phyloP scores from a whole-genome alignment of 768 basidiomycete species.

The Tricholoma flavovirens region DNA sequence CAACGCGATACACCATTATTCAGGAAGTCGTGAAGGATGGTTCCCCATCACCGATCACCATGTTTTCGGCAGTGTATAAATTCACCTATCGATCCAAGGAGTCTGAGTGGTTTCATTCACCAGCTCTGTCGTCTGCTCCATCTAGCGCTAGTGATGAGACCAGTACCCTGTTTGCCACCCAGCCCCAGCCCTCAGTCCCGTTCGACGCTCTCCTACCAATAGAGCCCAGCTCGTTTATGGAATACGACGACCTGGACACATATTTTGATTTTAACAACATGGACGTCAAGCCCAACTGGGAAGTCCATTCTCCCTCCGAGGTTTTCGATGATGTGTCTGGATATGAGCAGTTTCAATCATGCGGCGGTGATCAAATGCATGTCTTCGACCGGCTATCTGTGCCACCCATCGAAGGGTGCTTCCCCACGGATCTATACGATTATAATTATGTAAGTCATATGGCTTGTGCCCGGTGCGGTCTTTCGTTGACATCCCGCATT shows the following conservation, averaged over 20 bases:
- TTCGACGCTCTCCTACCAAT: slow-evolving; percentile 18
- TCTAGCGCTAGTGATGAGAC: slow-evolving; percentile 3
- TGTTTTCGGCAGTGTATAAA: slow-evolving; percentile 57
- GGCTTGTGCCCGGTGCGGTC: neutral
- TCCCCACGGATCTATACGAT: slow-evolving; percentile 24
- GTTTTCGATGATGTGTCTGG: slow-evolving; percentile 9
- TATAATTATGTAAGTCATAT: slow-evolving; percentile 29
- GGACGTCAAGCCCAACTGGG: slow-evolving; percentile 9
- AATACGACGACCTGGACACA: slow-evolving; percentile 8
- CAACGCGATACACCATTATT: slow-evolving; percentile 57
- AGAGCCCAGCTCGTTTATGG: slow-evolving; percentile 10
- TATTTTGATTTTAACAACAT: slow-evolving; percentile 11
- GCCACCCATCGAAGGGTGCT: slow-evolving; percentile 23
- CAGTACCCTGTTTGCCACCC: neutral
- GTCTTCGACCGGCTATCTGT: slow-evolving; percentile 10
- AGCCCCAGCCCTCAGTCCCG: slow-evolving; percentile 12
- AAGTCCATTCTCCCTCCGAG: slow-evolving; percentile 10
- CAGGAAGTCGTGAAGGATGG: slow-evolving; percentile 51
- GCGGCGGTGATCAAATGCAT: slow-evolving; percentile 9
- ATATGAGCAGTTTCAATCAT: slow-evolving; percentile 9
- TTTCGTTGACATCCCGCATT: neutral
- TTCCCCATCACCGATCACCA: slow-evolving; percentile 20
- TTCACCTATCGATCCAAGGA: slow-evolving; percentile 37
- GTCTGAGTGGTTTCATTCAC: slow-evolving; percentile 9
- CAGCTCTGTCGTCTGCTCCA: slow-evolving; percentile 8